Percentiles rank a stretch among this genome's conserved stretches.
phyloP scores from a whole-genome alignment of 2,329 filamentous ascomycete genomes.

The Hymenoscyphus fraxineus region DNA sequence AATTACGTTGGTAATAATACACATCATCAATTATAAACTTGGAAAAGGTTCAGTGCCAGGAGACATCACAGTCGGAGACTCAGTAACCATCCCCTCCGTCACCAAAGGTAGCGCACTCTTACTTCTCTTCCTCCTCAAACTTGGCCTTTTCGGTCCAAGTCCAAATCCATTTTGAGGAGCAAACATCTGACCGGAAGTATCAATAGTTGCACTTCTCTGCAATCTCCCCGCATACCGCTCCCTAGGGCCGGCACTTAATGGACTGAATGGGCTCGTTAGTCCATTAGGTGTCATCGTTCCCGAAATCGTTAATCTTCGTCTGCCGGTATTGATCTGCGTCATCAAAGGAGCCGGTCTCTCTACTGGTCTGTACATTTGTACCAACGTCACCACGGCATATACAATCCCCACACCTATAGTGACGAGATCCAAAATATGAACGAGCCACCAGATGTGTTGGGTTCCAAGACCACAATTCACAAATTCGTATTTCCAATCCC shows the following conservation, averaged over 20 bases:
- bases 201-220: conserved; percentile 10
- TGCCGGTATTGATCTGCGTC: conserved; percentile 8
- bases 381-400: conserved; percentile 14
- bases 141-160: conserved; percentile 7
- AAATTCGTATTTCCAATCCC: conserved; percentile 82
- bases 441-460: conserved; percentile 92
- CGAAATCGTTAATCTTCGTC: conserved; percentile 5
- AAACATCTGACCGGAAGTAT: conserved; percentile 7
- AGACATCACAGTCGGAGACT: background rate
- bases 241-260: background rate
- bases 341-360: conserved; percentile 3
- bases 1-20: conserved; percentile 5
- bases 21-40: background rate
- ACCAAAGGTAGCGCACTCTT: conserved; percentile 5
- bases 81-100: conserved; percentile 1
- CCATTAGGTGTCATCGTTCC: conserved; percentile 4
- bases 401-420: conserved; percentile 24
- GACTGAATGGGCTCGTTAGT: background rate
- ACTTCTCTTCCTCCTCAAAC: conserved; percentile 16
- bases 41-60: conserved; percentile 9
- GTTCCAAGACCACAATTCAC: conserved; percentile 72
- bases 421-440: conserved; percentile 65
- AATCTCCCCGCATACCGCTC: background rate
- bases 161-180: background rate
- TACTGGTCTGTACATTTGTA: conserved; percentile 3